These are phyloP conservation scores for Schizosaccharomyces japonicus DNA, from an alignment of 805 yeast species.

Conservation along the genomic window DNA sequence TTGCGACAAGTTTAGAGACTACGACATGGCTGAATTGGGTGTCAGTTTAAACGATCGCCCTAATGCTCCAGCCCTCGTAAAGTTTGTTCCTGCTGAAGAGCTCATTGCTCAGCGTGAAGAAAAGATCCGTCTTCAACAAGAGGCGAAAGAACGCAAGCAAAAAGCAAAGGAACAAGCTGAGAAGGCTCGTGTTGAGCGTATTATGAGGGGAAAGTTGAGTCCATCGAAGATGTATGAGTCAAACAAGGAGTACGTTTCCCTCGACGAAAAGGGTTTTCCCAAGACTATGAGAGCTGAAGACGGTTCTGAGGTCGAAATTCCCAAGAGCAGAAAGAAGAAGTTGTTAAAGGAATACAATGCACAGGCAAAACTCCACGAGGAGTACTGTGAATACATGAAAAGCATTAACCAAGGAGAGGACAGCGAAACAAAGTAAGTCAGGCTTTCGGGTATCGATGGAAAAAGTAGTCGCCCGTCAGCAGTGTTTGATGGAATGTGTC, in stretches of 20 bases:
- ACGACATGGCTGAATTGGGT: constrained; percentile 48
- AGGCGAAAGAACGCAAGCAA: constrained; percentile 28
- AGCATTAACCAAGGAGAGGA: neutral
- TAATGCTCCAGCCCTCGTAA: constrained; percentile 35
- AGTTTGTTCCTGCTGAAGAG: constrained; percentile 58
- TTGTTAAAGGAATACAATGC: constrained; percentile 50
- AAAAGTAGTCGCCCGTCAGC: no score
- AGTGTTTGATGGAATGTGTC: no score
- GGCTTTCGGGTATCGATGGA: no score
- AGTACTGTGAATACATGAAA: constrained; percentile 19
- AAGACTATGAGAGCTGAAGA: constrained; percentile 29
- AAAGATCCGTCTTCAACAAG: constrained; percentile 16
- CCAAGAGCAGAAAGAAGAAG: constrained; percentile 72
- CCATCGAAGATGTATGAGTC: constrained; percentile 51
- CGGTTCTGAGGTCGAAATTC: constrained; percentile 43
- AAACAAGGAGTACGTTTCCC: constrained; percentile 31
- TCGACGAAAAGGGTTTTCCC: constrained; percentile 77
- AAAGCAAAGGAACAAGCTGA: constrained; percentile 27
- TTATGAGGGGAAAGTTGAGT: constrained; percentile 33
- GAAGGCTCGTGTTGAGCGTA: constrained; percentile 15
- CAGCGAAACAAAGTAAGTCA: neutral
- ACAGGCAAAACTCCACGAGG: constrained; percentile 63
- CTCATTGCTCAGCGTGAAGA: constrained; percentile 32
- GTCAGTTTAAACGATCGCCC: constrained; percentile 69
- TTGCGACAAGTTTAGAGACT: constrained; percentile 50